Percentiles rank a stretch among this genome's conserved stretches.
phyloP scores from a whole-genome alignment of 2,329 filamentous ascomycete genomes.

The Talaromyces sp. region DNA sequence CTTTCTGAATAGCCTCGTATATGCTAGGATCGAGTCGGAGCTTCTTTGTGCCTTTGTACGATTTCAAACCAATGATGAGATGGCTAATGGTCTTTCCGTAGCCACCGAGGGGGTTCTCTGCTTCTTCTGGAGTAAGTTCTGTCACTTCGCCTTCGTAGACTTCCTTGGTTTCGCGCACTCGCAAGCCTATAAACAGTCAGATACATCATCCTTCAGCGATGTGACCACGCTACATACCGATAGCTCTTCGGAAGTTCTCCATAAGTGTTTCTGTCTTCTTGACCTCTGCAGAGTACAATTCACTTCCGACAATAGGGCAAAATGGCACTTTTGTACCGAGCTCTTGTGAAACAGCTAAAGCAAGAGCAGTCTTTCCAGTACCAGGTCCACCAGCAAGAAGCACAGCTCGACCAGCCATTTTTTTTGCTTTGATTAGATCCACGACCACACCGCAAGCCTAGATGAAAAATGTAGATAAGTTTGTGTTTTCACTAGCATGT shows the following conservation, averaged over 20 bases:
- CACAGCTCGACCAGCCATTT: conserved; percentile 94
- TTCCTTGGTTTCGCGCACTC: conserved; percentile 97
- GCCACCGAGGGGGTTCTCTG: conserved; percentile 92
- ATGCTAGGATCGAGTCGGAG: conserved; percentile 94
- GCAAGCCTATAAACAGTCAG: conserved; percentile 55
- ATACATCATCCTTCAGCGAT: background rate
- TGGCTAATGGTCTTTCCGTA: conserved; percentile 98
- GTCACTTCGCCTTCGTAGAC: conserved; percentile 99
- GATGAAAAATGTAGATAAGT: conserved; percentile 16
- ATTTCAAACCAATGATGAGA: conserved; percentile 89
- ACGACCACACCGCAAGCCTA: conserved; percentile 93
- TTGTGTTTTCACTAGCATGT: background rate
- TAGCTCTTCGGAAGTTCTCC: conserved; percentile 98
- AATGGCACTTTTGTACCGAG: conserved; percentile 97
- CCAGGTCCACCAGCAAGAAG: conserved; percentile 90
- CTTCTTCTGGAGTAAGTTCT: conserved; percentile 94
- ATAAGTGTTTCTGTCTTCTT: conserved; percentile 99
- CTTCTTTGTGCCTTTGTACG: conserved; percentile 96
- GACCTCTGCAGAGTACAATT: conserved; percentile 95
- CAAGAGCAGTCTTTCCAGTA: conserved; percentile 95
- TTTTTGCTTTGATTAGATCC: conserved; percentile 91
- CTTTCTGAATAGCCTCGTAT: conserved; percentile 98
- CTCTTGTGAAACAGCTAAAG: conserved; percentile 92
- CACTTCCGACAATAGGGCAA: conserved; percentile 95
- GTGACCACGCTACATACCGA: conserved; percentile 56